Percentiles rank a stretch among this genome's conserved stretches.
Conservation (phyloP, 306 rosid species). For the Casuarina glauca region DNA sequence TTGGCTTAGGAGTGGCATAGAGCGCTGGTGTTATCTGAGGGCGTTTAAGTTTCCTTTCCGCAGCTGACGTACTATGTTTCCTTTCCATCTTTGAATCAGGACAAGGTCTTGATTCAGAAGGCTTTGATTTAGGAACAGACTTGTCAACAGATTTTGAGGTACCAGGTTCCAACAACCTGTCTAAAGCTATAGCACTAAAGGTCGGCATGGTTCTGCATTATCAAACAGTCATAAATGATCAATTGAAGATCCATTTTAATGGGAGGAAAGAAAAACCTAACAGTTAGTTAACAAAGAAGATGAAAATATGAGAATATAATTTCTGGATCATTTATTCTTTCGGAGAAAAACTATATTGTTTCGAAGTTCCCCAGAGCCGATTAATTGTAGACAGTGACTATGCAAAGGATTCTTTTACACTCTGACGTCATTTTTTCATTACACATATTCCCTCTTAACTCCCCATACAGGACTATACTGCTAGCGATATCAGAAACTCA, state of each 20-base stretch:
- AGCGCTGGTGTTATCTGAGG: conserved; percentile 81
- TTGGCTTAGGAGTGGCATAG: conserved; percentile 82
- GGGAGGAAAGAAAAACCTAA: not conserved
- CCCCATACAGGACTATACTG: not conserved
- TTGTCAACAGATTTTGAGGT: conserved; percentile 64
- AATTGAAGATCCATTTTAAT: conserved; percentile 1
- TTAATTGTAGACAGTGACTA: not conserved
- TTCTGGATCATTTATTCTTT: not conserved
- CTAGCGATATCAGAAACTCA: not conserved
- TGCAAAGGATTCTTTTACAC: not conserved
- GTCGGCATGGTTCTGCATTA: conserved; percentile 77
- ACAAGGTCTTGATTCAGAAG: conserved; percentile 37
- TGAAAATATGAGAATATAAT: not conserved
- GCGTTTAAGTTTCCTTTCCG: conserved; percentile 48
- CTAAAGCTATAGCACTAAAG: conserved; percentile 77
- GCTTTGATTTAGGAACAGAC: conserved; percentile 53
- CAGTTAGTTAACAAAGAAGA: not conserved
- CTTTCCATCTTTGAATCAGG: conserved; percentile 54
- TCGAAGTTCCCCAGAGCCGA: not conserved
- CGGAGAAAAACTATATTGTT: not conserved
- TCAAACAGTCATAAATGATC: conserved; percentile 22
- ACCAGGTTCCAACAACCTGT: conserved; percentile 83
- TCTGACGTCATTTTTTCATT: no score
- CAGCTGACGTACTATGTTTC: conserved; percentile 46
- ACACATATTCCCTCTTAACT: not conserved